Conservation (phyloP, 495 filamentous ascomycete genomes). For the Cercophora newfieldiana region DNA sequence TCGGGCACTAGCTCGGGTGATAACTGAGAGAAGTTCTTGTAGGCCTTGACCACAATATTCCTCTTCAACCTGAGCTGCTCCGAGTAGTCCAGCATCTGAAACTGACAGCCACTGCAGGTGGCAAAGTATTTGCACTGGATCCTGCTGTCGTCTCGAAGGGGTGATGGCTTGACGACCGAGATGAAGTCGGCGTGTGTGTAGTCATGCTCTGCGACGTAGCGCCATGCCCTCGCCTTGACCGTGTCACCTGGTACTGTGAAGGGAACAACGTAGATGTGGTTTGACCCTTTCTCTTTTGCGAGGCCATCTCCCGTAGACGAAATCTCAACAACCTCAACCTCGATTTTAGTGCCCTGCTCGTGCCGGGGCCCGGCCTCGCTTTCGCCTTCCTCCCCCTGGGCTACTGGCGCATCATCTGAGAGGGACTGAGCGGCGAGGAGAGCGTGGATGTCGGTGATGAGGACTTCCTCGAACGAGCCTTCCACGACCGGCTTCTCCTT, state of each 20-base stretch:
- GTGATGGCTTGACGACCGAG: conserved; percentile 69
- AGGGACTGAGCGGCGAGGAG: conserved; percentile 58
- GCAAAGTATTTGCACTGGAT: conserved; percentile 84
- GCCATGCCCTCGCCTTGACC: conserved; percentile 75
- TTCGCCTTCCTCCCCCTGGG: conserved; percentile 22
- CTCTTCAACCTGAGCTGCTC: conserved; percentile 84
- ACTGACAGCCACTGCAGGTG: conserved; percentile 88
- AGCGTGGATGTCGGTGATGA: conserved; percentile 66
- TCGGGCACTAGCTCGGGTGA: conserved; percentile 71
- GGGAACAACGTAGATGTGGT: conserved; percentile 84
- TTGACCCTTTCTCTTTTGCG: conserved; percentile 60
- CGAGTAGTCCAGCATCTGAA: conserved; percentile 92
- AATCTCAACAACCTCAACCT: conserved; percentile 71
- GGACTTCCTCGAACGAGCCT: conserved; percentile 69
- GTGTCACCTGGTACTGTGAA: conserved; percentile 82
- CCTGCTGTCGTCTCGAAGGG: conserved; percentile 71
- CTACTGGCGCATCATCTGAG: conserved; percentile 27
- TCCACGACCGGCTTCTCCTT: conserved; percentile 27
- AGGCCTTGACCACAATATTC: conserved; percentile 86
- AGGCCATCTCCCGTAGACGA: conserved; percentile 92
- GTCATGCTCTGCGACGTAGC: conserved; percentile 56
- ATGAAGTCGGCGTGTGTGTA: conserved; percentile 81
- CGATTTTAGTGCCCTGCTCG: conserved; percentile 70
- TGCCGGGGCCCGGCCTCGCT: conserved; percentile 49
- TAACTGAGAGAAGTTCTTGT: conserved; percentile 82